Percentiles rank a stretch among this genome's conserved stretches.
phyloP scores from a whole-genome alignment of 208 protist genomes.

The Hexamita inflata region DNA sequence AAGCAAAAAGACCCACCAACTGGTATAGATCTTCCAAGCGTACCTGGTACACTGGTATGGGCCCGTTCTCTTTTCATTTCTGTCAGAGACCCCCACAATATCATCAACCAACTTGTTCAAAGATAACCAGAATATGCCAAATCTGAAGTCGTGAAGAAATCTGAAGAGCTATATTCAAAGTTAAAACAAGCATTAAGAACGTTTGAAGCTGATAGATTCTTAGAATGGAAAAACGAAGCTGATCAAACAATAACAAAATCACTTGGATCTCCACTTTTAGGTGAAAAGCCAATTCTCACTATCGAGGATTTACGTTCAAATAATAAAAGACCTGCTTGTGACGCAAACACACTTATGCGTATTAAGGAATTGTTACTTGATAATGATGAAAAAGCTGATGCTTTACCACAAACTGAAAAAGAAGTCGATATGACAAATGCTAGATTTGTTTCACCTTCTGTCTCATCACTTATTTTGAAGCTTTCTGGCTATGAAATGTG shows the following conservation, averaged over 20 bases:
- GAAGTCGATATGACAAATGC: conserved; percentile 2
- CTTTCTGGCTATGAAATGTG: neutral
- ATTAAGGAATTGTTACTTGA: neutral
- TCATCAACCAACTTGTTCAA: conserved; percentile 66
- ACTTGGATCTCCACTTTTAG: conserved; percentile 7
- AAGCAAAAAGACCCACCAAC: conserved; percentile 68
- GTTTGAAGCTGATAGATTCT: neutral
- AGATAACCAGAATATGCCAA: conserved; percentile 72
- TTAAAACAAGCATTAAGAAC: neutral
- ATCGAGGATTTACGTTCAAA: neutral
- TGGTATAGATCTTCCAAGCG: conserved; percentile 80
- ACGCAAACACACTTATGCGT: neutral
- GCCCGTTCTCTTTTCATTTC: conserved; percentile 78
- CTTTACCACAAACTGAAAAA: neutral
- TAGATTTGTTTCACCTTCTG: conserved; percentile 3
- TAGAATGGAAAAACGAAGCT: conserved; percentile 1
- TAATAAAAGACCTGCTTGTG: neutral
- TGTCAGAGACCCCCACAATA: conserved; percentile 80
- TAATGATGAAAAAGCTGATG: neutral
- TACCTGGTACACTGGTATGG: conserved; percentile 80
- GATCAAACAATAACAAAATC: conserved; percentile 2
- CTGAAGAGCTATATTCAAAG: neutral
- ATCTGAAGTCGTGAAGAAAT: conserved; percentile 62
- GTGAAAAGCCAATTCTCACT: conserved; percentile 12
- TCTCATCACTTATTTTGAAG: conserved; percentile 8